Percentiles rank a stretch among this genome's conserved stretches.
Conservation (phyloP, 2,329 filamentous ascomycete genomes). For the Claviceps fusiformis region DNA sequence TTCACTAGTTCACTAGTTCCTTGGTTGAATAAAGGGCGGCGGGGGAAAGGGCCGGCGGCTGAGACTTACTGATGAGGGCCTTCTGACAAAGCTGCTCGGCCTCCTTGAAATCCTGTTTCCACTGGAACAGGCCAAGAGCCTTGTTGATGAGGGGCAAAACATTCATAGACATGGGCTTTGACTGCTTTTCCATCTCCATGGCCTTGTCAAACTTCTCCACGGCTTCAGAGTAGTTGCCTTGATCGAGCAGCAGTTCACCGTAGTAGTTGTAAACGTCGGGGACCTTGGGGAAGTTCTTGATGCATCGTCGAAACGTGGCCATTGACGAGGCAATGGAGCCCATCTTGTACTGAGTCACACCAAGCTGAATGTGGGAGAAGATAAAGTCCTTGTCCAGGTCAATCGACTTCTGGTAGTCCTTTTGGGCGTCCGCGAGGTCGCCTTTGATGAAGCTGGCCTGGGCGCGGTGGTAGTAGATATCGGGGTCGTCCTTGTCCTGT, state of each 20-base stretch:
- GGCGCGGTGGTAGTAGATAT: constrained; percentile 98
- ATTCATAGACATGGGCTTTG: constrained; percentile 91
- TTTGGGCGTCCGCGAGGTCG: constrained; percentile 84
- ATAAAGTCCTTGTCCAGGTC: constrained; percentile 93
- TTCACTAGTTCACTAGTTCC: no score
- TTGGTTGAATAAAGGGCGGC: neutral
- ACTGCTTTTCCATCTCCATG: constrained; percentile 96
- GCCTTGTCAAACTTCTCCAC: constrained; percentile 97
- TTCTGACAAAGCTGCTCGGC: constrained; percentile 96
- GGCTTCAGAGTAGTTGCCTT: constrained; percentile 88
- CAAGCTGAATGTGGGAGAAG: constrained; percentile 98
- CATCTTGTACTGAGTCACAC: constrained; percentile 99
- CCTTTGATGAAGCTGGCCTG: constrained; percentile 96
- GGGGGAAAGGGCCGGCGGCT: no score
- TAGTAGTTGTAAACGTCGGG: constrained; percentile 99
- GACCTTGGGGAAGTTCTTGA: constrained; percentile 96
- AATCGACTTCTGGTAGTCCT: constrained; percentile 99
- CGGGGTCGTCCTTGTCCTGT: constrained; percentile 79
- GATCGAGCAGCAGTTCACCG: constrained; percentile 89
- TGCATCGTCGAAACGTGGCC: constrained; percentile 92
- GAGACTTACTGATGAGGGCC: constrained; percentile 74
- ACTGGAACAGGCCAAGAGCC: constrained; percentile 90
- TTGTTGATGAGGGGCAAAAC: constrained; percentile 98
- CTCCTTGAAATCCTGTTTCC: constrained; percentile 91
- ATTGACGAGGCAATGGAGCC: constrained; percentile 94